These are phyloP conservation scores for Pythium biforme DNA, from an alignment of 352 stramenopile genomes.

Conservation along the genomic window DNA sequence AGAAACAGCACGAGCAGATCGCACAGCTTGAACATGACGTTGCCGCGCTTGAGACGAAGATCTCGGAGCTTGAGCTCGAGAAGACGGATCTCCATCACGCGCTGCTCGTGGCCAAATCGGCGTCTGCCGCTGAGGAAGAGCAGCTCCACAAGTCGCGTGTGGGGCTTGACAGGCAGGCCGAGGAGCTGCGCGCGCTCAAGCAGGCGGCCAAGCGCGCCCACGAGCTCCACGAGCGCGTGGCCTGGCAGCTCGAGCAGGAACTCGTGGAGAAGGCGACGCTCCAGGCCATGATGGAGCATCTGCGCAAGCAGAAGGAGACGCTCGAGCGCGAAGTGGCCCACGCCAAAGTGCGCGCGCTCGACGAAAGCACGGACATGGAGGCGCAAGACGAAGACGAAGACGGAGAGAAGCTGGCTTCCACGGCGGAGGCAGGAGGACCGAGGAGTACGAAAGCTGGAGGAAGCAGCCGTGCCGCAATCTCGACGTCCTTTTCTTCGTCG, in stretches of 20 bases:
- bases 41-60: slow-evolving; percentile 11
- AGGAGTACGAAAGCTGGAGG: neutral
- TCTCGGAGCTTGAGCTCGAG: slow-evolving; percentile 33
- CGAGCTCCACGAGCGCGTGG: slow-evolving; percentile 54
- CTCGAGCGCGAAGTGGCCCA: slow-evolving; percentile 39
- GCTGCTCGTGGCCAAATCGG: slow-evolving; percentile 34
- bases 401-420: neutral
- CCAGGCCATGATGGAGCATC: slow-evolving; percentile 37
- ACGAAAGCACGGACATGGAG: slow-evolving; percentile 34
- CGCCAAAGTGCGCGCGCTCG: slow-evolving; percentile 42
- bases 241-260: slow-evolving; percentile 57
- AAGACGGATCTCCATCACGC: slow-evolving; percentile 36
- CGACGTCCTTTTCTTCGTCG: slow-evolving; percentile 4
- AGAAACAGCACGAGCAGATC: slow-evolving; percentile 29
- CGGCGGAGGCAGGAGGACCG: neutral
- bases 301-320: slow-evolving; percentile 40
- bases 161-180: slow-evolving; percentile 39
- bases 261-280: slow-evolving; percentile 45
- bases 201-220: slow-evolving; percentile 59
- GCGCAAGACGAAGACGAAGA: neutral
- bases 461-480: neutral
- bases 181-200: slow-evolving; percentile 59
- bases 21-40: slow-evolving; percentile 30
- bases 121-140: slow-evolving; percentile 49
- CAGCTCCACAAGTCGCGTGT: slow-evolving; percentile 42